These are phyloP conservation scores for Alternaria sp. DNA, from an alignment of 2,329 filamentous ascomycete genomes.

Conservation along the genomic window DNA sequence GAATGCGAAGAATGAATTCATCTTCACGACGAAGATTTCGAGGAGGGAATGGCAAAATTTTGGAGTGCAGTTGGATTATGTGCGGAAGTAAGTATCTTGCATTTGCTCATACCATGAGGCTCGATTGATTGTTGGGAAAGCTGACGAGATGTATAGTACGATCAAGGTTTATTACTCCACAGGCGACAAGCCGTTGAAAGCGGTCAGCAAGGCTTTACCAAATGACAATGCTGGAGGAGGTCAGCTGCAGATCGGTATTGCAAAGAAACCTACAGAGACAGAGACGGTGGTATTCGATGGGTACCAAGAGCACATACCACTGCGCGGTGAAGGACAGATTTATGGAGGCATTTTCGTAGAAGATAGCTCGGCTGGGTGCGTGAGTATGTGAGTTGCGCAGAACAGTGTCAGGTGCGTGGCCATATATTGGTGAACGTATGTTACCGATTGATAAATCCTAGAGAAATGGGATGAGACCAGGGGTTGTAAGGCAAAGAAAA, in stretches of 20 bases:
- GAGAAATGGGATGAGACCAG: background rate
- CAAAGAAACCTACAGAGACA: slow-evolving; percentile 43
- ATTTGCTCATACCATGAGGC: background rate
- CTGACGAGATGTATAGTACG: too few species aligned
- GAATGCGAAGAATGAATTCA: too few species aligned
- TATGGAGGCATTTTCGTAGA: slow-evolving; percentile 48
- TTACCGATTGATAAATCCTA: too few species aligned
- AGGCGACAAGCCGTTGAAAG: too few species aligned
- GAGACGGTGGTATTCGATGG: slow-evolving; percentile 38
- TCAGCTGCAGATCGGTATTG: slow-evolving; percentile 39
- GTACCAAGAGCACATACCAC: slow-evolving; percentile 33
- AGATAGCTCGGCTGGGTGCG: slow-evolving; percentile 30
- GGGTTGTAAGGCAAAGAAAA: background rate
- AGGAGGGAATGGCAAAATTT: slow-evolving; percentile 38
- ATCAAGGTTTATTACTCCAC: too few species aligned
- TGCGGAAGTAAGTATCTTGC: slow-evolving; percentile 26
- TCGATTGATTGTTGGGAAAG: too few species aligned
- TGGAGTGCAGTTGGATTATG: slow-evolving; percentile 35
- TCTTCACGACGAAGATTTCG: too few species aligned
- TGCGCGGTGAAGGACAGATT: slow-evolving; percentile 34
- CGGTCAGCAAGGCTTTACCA: slow-evolving; percentile 22
- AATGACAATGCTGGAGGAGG: slow-evolving; percentile 39
- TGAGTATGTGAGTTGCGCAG: slow-evolving; percentile 23
- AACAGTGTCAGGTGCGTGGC: too few species aligned
- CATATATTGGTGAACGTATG: too few species aligned